Percentiles rank a stretch among this genome's conserved stretches.
These are phyloP conservation scores for Talaromyces stipitatus DNA, from an alignment of 495 filamentous ascomycete species.

Conservation along the genomic window DNA sequence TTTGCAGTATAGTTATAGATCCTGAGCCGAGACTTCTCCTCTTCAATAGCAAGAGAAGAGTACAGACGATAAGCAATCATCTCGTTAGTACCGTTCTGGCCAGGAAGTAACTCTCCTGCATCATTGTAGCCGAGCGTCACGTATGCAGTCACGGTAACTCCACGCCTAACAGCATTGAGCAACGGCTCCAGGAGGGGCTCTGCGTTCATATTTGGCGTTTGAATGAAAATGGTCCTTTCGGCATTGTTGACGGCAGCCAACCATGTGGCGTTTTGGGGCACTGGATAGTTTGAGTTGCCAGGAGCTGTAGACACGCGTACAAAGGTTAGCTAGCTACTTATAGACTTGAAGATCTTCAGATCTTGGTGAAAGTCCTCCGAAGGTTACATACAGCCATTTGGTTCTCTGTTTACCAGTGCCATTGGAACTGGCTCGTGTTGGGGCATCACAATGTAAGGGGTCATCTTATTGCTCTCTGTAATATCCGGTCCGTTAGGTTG, in stretches of 20 bases:
- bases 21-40: constrained; percentile 42
- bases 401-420: constrained; percentile 60
- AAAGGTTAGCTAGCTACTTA: neutral
- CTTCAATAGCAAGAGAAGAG: constrained; percentile 31
- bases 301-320: constrained; percentile 40
- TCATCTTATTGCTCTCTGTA: constrained; percentile 45
- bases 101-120: constrained; percentile 63
- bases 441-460: constrained; percentile 51
- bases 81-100: constrained; percentile 71
- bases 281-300: constrained; percentile 48
- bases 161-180: constrained; percentile 53
- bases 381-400: constrained; percentile 44
- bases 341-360: neutral
- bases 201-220: constrained; percentile 70
- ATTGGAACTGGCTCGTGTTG: constrained; percentile 55
- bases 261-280: constrained; percentile 67
- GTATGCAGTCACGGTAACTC: constrained; percentile 59
- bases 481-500: constrained; percentile 45
- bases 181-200: constrained; percentile 56
- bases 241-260: constrained; percentile 61
- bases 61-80: constrained; percentile 53
- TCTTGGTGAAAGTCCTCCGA: neutral
- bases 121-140: constrained; percentile 76
- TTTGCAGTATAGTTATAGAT: constrained; percentile 64
- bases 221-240: constrained; percentile 55